These are phyloP conservation scores for Chlamydomonas eustigma DNA, from an alignment of 139 green algal species.

Conservation along the genomic window DNA sequence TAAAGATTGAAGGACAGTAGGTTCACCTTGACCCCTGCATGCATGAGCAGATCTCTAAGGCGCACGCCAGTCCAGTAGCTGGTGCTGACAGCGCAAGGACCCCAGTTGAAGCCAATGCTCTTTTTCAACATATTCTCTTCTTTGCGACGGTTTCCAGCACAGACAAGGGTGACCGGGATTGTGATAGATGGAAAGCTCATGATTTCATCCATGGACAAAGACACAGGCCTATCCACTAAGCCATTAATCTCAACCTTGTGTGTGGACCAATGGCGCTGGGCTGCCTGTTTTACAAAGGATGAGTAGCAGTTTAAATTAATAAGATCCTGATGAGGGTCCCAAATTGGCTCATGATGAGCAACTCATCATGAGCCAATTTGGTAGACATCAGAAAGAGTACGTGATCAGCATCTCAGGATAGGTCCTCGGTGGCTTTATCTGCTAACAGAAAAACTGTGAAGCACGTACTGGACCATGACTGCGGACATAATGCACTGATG, in stretches of 20 bases:
- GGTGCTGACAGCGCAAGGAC: constrained; percentile 62
- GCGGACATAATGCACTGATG: constrained; percentile 35
- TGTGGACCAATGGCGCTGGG: constrained; percentile 30
- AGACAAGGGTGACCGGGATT: constrained; percentile 79
- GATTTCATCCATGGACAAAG: constrained; percentile 89
- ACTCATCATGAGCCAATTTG: too few species aligned
- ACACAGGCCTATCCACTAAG: constrained; percentile 59
- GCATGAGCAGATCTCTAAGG: constrained; percentile 76
- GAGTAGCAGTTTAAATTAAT: too few species aligned
- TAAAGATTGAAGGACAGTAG: too few species aligned
- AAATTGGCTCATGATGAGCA: too few species aligned
- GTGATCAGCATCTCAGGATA: too few species aligned
- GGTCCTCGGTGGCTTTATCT: too few species aligned
- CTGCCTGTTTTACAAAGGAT: background rate
- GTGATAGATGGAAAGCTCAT: constrained; percentile 63
- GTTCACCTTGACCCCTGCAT: constrained; percentile 47
- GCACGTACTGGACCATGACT: constrained; percentile 22
- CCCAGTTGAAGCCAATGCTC: constrained; percentile 78
- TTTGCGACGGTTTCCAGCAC: constrained; percentile 93
- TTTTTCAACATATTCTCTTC: constrained; percentile 99
- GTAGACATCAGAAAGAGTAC: too few species aligned
- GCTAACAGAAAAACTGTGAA: too few species aligned
- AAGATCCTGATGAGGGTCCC: too few species aligned
- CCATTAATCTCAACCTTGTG: constrained; percentile 78
- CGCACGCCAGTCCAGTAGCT: constrained; percentile 89